Evolutionary conservation across 2,329 filamentous ascomycete species (phyloP).

Genomic region (Fusarium sororula): DNA sequence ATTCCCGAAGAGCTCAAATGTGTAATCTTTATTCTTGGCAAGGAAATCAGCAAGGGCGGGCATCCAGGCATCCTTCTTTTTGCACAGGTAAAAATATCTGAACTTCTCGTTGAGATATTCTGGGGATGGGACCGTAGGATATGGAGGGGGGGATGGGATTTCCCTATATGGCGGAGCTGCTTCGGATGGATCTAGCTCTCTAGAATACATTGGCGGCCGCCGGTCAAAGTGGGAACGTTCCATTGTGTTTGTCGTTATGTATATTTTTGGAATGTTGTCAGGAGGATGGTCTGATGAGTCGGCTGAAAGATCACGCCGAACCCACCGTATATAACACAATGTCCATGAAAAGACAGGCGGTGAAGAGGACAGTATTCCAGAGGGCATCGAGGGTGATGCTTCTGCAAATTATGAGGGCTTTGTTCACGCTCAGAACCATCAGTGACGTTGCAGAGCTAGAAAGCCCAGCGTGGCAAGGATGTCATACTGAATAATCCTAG

Average conservation of each 20-base stretch:
- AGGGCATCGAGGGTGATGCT: too few species aligned
- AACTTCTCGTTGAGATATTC: background rate
- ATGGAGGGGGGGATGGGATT: fast-evolving
- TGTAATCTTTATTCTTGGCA: background rate
- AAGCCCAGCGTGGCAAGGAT: too few species aligned
- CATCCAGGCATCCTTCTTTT: fast-evolving
- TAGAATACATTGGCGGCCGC: fast-evolving
- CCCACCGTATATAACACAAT: too few species aligned
- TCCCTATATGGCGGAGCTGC: background rate
- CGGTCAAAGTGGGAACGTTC: fast-evolving
- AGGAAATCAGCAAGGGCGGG: fast-evolving
- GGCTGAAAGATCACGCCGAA: too few species aligned
- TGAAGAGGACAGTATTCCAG: too few species aligned
- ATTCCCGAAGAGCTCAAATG: fast-evolving
- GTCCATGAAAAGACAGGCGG: too few species aligned
- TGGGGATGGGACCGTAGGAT: fast-evolving
- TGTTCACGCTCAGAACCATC: too few species aligned
- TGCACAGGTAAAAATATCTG: background rate
- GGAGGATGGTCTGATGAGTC: too few species aligned
- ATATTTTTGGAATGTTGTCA: too few species aligned
- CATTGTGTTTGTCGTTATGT: background rate
- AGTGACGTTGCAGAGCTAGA: too few species aligned
- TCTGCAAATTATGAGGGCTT: too few species aligned
- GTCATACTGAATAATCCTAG: background rate
- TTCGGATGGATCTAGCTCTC: background rate